Percentiles rank a stretch among this genome's conserved stretches.
phyloP scores from a whole-genome alignment of 2,329 filamentous ascomycete species.

The Monosporascus sp. region DNA sequence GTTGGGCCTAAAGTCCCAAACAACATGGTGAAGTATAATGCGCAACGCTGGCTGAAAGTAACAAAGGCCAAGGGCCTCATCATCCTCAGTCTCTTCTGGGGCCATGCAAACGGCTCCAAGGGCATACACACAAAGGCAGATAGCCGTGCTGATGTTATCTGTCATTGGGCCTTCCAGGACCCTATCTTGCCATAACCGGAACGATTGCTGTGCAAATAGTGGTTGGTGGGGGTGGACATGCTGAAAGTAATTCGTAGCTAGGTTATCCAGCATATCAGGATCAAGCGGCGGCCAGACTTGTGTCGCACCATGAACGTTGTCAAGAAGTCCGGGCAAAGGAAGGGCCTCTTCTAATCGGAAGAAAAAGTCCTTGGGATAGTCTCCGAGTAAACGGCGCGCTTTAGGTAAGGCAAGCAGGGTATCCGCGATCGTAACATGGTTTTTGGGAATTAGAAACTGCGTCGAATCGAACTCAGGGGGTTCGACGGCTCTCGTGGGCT shows the following conservation, averaged over 20 bases:
- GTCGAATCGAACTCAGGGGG: conserved; percentile 23
- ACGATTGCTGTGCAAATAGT: conserved; percentile 25
- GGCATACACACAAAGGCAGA: conserved; percentile 32
- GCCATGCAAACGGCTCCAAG: conserved; percentile 25
- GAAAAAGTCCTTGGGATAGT: conserved; percentile 29
- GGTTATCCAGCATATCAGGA: conserved; percentile 16
- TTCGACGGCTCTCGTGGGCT: conserved; percentile 13
- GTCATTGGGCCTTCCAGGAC: conserved; percentile 20
- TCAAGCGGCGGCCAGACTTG: conserved; percentile 24
- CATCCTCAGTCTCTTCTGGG: conserved; percentile 10
- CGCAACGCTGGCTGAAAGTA: conserved; percentile 31
- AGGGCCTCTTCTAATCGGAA: conserved; percentile 28
- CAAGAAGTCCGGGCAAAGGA: conserved; percentile 25
- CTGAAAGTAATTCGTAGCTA: conserved; percentile 29
- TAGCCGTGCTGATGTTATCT: conserved; percentile 25
- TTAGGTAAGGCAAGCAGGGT: conserved; percentile 29
- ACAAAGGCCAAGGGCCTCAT: conserved; percentile 24
- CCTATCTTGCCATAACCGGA: conserved; percentile 23
- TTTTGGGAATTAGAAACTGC: conserved; percentile 32
- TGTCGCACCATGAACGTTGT: conserved; percentile 19
- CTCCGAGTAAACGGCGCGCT: conserved; percentile 26
- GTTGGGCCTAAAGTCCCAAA: conserved; percentile 28
- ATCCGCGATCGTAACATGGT: conserved; percentile 28
- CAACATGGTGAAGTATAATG: conserved; percentile 26
- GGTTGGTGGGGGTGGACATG: conserved; percentile 31